phyloP scores from a whole-genome alignment of 2,329 filamentous ascomycete genomes.

The Phoma sp. region DNA sequence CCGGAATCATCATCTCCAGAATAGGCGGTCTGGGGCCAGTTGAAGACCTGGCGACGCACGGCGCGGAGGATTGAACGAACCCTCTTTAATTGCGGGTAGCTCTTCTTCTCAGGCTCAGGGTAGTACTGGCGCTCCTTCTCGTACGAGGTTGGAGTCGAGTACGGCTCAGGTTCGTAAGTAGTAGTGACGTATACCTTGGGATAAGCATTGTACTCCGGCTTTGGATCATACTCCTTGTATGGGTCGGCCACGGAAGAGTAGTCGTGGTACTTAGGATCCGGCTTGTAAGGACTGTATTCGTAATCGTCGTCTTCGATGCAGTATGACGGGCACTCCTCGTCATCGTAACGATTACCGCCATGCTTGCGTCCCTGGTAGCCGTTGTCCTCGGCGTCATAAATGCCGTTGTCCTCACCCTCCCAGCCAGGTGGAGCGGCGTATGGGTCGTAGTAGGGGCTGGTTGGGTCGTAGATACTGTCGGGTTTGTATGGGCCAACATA shows the following conservation, averaged over 20 bases:
- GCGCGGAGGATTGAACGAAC: conserved; percentile 11
- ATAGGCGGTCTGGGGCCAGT: conserved; percentile 1
- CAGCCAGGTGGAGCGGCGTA: conserved; percentile 14
- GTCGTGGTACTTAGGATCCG: neutral
- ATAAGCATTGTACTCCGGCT: conserved; percentile 6
- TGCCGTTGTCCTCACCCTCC: conserved; percentile 16
- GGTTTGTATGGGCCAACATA: neutral
- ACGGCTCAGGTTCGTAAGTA: neutral
- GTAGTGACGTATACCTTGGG: neutral
- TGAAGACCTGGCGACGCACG: conserved; percentile 9
- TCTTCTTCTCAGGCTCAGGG: conserved; percentile 2
- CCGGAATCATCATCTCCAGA: conserved; percentile 15
- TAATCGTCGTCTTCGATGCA: conserved; percentile 14
- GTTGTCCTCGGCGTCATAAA: conserved; percentile 22
- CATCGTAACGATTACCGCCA: too few relatives aligned
- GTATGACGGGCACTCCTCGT: conserved; percentile 25
- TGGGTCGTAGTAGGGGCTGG: conserved; percentile 12
- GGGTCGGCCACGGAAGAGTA: conserved; percentile 1
- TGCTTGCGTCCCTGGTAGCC: neutral
- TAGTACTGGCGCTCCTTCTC: conserved; percentile 4
- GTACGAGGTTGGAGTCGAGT: neutral
- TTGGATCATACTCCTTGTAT: conserved; percentile 6
- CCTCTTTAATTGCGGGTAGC: conserved; percentile 15
- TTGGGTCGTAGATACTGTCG: conserved; percentile 10
- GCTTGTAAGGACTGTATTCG: conserved; percentile 12